A percentile compares a stretch with the other conserved stretches of the same genome.
Conservation (phyloP, 345 rosid species). For the Kandelia obovata region DNA sequence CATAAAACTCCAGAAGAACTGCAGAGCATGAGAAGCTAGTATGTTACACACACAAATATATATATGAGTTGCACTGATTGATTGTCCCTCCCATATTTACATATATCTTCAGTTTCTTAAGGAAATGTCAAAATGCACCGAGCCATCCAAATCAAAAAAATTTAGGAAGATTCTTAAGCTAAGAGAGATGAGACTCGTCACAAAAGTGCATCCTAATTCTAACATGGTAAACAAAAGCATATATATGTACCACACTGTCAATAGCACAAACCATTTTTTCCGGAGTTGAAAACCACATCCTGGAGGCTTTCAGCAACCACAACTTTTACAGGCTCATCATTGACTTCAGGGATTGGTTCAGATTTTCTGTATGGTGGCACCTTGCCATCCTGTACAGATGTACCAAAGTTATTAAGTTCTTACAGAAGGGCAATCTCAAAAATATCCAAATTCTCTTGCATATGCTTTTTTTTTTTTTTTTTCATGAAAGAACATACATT, state of each 20-base stretch:
- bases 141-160: no score
- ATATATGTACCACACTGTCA: background rate
- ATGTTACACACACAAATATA: background rate
- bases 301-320: slow-evolving; percentile 82
- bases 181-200: background rate
- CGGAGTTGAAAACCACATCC: slow-evolving; percentile 69
- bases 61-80: background rate
- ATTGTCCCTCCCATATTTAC: background rate
- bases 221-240: background rate
- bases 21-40: slow-evolving; percentile 23
- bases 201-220: background rate
- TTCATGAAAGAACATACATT: background rate
- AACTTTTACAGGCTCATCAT: slow-evolving; percentile 85
- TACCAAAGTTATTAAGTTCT: no score
- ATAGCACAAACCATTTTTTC: slow-evolving; percentile 63
- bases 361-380: slow-evolving; percentile 60
- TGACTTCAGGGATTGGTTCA: slow-evolving; percentile 83
- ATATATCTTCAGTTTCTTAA: background rate
- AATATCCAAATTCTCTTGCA: no score
- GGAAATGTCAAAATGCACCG: background rate
- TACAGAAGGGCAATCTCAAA: no score
- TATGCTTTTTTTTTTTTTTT: background rate
- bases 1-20: slow-evolving; percentile 91
- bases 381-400: slow-evolving; percentile 67
- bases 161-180: background rate